Base-by-base conservation (phyloP, 2,329 filamentous ascomycete species). In the Ophiostoma ips region DNA sequence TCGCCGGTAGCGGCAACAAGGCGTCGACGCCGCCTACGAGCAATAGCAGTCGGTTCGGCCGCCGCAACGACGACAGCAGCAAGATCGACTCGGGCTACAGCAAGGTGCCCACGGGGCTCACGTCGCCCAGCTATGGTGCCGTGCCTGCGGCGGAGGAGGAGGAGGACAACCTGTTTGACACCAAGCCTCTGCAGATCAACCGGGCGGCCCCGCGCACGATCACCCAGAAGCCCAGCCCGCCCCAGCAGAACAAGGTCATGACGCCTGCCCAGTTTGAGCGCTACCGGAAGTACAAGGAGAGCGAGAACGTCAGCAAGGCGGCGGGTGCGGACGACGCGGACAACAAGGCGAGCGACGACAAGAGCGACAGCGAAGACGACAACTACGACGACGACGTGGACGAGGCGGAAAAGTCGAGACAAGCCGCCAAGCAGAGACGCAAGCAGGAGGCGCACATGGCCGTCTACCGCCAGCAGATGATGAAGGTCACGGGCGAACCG, bases 381-480 rank as follows among this genome's bases (percentile, higher is more conserved):
- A 71, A 81, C 53, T 82, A 84, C 54, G 78, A 82, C 36, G 81
- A 86, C 43, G 83, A 87, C 43, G 84, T 89, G 38, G 87, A 94
- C 58, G 87, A 94, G 55, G 63, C 74, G 0, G 87, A 94, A 60
- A 86, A 84, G 60, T 78, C 79, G 28, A 83, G 74, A 61, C 75
- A 85, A 61, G 73, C 83, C 44, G 79, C 83, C 16, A 84, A 81
- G 62, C 86, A 92, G 62, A 75, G 88, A 55, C 78, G 81, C 59
- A 92, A 89, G 70, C 88, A 95, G 62, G 87, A 94, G 64, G 88
- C 88, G 12, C 87, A 92, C 62, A 82, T 95, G 71, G 76, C 87
- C 1, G 83, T 94, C 2, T 94, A 94, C 64, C 79, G 88, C 52
- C 88, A 95, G 63, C 85, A 92, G 65, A 95, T 94, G 88, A 94